Evolutionary conservation across 1,284 basidiomycete genomes (phyloP).

Genomic region (Neonothopanus nambi): DNA sequence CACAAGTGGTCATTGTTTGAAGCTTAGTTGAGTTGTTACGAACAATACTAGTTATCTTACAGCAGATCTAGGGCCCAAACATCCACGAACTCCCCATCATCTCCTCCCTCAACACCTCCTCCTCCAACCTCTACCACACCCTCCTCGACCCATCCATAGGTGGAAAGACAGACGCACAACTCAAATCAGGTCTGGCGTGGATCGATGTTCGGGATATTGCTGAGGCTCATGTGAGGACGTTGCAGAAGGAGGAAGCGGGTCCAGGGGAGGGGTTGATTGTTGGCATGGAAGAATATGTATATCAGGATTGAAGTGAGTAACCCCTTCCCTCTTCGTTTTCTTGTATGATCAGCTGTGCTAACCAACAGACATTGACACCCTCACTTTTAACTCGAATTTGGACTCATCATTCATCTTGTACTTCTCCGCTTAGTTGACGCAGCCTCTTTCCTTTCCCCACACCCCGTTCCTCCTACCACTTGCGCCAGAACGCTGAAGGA

Average conservation of each 20-base stretch:
- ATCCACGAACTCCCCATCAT: constrained; percentile 28
- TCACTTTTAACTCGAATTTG: too few species aligned
- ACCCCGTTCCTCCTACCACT: constrained; percentile 25
- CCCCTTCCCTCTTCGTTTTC: too few species aligned
- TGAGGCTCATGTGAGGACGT: constrained; percentile 49
- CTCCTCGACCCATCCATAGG: constrained; percentile 19
- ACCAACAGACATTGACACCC: too few species aligned
- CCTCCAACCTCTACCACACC: constrained; percentile 24
- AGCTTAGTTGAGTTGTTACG: too few species aligned
- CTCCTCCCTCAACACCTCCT: constrained; percentile 30
- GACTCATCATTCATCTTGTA: too few species aligned
- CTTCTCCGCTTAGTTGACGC: constrained; percentile 33
- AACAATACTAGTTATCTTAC: too few species aligned
- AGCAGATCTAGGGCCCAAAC: constrained; percentile 31
- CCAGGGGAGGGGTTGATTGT: constrained; percentile 54
- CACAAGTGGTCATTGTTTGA: too few species aligned
- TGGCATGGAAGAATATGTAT: constrained; percentile 24
- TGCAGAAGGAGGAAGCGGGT: constrained; percentile 46
- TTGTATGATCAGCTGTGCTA: too few species aligned
- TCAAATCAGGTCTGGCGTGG: constrained; percentile 28
- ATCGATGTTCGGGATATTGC: constrained; percentile 65
- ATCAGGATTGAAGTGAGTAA: constrained; percentile 34
- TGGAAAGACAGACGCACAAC: too few species aligned
- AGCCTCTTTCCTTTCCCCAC: constrained; percentile 28
- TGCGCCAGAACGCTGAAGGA: constrained; percentile 28